Percentiles rank a stretch among this genome's conserved stretches.
Conservation (phyloP, 2,329 filamentous ascomycete species). For the Orbilia ellipsospora region DNA sequence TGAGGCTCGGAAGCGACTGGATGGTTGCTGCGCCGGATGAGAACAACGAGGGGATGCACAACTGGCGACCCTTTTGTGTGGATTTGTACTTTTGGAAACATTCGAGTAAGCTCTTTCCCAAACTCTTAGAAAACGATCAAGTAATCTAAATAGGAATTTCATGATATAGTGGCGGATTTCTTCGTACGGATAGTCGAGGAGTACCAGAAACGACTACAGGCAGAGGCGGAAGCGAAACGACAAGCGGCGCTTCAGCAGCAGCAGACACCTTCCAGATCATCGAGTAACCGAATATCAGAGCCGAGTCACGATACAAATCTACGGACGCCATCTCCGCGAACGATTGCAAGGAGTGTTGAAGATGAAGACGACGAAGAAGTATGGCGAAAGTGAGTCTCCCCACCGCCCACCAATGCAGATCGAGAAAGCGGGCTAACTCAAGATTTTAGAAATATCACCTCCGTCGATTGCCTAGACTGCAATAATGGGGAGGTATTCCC, state of each 20-base stretch:
- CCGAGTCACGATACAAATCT: constrained; percentile 3
- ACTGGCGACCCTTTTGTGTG: constrained; percentile 52
- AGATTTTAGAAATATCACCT: constrained; percentile 38
- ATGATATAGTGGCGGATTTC: constrained; percentile 43
- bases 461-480: constrained; percentile 41
- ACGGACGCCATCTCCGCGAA: constrained; percentile 31
- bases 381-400: constrained; percentile 34
- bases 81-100: constrained; percentile 55
- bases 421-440: background rate
- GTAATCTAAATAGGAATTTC: background rate
- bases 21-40: constrained; percentile 49
- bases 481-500: constrained; percentile 49
- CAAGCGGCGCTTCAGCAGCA: constrained; percentile 10
- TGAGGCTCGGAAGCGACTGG: constrained; percentile 48
- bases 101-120: constrained; percentile 31
- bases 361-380: constrained; percentile 49
- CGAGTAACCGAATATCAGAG: constrained; percentile 10
- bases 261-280: constrained; percentile 21
- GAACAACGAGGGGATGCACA: constrained; percentile 43
- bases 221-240: constrained; percentile 23
- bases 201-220: constrained; percentile 44
- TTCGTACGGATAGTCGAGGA: constrained; percentile 50
- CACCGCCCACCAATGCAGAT: background rate
- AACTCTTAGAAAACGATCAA: background rate
- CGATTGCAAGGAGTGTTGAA: constrained; percentile 22